Percentiles rank a stretch among this genome's conserved stretches.
Evolutionary conservation across 768 basidiomycete genomes (phyloP).

Genomic region (Termitomyces sp.): DNA sequence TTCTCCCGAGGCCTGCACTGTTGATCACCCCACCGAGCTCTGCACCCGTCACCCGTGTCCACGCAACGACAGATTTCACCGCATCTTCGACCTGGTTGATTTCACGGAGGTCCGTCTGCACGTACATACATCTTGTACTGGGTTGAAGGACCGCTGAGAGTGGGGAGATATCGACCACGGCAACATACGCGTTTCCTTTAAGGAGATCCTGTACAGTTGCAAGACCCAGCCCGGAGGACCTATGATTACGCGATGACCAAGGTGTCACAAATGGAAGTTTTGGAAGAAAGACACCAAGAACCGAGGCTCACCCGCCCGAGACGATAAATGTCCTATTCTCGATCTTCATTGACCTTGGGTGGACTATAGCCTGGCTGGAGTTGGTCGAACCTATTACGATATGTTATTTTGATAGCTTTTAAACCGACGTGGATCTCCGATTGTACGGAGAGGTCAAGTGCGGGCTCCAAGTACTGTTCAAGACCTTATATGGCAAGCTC

Average conservation of each 20-base stretch:
- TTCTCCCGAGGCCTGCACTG: constrained; percentile 44
- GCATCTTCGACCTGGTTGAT: constrained; percentile 31
- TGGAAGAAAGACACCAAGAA: background rate
- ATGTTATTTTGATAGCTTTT: no score
- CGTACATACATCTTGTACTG: constrained; percentile 28
- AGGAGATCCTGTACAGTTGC: constrained; percentile 45
- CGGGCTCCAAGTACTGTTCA: background rate
- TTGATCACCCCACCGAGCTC: constrained; percentile 56
- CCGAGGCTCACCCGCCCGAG: background rate
- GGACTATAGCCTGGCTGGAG: no score
- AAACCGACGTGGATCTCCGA: background rate
- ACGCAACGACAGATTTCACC: constrained; percentile 32
- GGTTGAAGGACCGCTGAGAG: constrained; percentile 23
- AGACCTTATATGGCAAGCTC: no score
- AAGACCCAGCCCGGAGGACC: constrained; percentile 54
- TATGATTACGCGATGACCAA: constrained; percentile 14
- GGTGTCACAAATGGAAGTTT: background rate
- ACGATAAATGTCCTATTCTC: background rate
- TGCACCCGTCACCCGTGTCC: constrained; percentile 36
- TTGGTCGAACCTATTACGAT: no score
- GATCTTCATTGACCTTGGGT: background rate
- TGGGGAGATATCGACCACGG: constrained; percentile 46
- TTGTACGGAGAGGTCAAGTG: background rate
- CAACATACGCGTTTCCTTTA: constrained; percentile 36
- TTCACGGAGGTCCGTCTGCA: constrained; percentile 36